Evolutionary conservation across 2,329 filamentous ascomycete species (phyloP).

Genomic region (Hyphodiscus sp.): DNA sequence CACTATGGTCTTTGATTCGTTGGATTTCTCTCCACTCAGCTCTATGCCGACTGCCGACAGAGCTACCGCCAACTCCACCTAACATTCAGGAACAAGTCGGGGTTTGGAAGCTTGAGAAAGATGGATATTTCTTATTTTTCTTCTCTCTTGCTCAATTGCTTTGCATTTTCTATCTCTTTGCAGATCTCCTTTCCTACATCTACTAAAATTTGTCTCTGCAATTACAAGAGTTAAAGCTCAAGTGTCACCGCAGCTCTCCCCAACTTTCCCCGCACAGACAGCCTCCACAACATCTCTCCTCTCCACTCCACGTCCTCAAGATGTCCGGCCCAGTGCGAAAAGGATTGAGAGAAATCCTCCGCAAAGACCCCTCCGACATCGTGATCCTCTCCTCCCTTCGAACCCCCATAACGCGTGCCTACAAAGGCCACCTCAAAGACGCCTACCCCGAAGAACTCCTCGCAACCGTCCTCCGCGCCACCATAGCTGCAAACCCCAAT

Average conservation of each 20-base stretch:
- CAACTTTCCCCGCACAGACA: neutral
- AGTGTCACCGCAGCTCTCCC: neutral
- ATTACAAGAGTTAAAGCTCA: no score
- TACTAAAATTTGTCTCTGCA: neutral
- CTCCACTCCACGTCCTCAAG: conserved; percentile 5
- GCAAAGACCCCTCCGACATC: conserved; percentile 73
- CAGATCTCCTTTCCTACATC: neutral
- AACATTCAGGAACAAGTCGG: neutral
- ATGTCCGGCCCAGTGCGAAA: conserved; percentile 40
- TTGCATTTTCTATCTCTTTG: neutral
- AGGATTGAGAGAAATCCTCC: conserved; percentile 69
- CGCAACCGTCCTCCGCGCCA: conserved; percentile 57
- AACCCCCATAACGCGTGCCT: conserved; percentile 76
- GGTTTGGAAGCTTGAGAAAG: neutral
- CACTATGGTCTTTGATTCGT: neutral
- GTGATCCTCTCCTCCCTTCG: conserved; percentile 88
- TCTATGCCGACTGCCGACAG: neutral
- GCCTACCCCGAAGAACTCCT: conserved; percentile 89
- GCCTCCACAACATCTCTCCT: no score
- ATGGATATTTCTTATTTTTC: neutral
- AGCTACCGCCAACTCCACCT: neutral
- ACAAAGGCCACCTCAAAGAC: conserved; percentile 79
- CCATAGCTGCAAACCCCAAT: conserved; percentile 64
- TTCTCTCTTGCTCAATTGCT: neutral
- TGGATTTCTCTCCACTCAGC: neutral